Percentiles rank a stretch among this genome's conserved stretches.
Conservation (phyloP, 805 yeast genomes). For the Saccharomycopsis fibuligera region DNA sequence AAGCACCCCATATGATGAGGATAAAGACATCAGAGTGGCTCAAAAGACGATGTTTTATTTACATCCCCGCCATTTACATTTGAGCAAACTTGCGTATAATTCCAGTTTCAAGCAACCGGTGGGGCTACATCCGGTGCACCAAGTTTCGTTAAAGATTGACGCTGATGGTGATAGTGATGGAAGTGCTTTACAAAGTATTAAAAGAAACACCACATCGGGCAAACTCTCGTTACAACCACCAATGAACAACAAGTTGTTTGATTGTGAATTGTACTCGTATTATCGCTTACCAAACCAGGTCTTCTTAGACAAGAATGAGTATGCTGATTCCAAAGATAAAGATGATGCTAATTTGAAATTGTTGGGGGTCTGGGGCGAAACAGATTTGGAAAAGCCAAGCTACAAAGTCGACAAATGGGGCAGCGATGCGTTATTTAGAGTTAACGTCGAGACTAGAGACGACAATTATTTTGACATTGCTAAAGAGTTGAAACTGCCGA, state of each 20-base stretch:
- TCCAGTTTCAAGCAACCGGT: constrained; percentile 10
- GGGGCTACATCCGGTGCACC: constrained; percentile 20
- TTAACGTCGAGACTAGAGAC: constrained; percentile 1
- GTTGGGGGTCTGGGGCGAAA: constrained; percentile 37
- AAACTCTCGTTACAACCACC: constrained; percentile 15
- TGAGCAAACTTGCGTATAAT: neutral
- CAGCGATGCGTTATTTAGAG: constrained; percentile 28
- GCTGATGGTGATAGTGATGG: too few species aligned
- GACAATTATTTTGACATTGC: neutral
- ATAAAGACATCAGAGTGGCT: constrained; percentile 18
- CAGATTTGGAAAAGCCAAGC: constrained; percentile 38
- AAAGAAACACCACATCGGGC: constrained; percentile 1
- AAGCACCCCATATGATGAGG: neutral
- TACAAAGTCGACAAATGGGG: constrained; percentile 36
- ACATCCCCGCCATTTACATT: constrained; percentile 16
- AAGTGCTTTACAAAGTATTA: neutral
- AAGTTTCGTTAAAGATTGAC: constrained; percentile 5
- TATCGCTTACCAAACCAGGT: constrained; percentile 33
- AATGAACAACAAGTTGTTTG: constrained; percentile 19
- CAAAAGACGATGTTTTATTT: constrained; percentile 19
- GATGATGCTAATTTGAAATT: constrained; percentile 19
- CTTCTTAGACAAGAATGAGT: constrained; percentile 38
- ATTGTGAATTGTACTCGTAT: constrained; percentile 33
- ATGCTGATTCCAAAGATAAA: constrained; percentile 26
- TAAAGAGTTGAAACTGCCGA: neutral